Conservation (phyloP, 2,329 filamentous ascomycete species). For the Domatiomyces globalis region DNA sequence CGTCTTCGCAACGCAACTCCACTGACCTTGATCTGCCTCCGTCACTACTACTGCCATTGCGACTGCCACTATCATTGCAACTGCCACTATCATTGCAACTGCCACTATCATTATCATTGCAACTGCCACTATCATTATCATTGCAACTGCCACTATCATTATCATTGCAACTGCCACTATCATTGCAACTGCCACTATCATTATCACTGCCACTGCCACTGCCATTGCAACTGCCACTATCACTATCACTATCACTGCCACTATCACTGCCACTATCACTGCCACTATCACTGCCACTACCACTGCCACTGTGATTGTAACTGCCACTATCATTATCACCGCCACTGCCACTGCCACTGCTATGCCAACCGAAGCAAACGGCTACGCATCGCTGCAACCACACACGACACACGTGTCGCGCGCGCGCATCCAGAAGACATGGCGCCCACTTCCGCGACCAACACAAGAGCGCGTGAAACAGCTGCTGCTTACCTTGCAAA, state of each 20-base stretch:
- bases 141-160: not conserved
- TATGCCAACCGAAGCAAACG: not conserved
- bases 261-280: not conserved
- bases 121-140: not conserved
- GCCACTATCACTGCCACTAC: too few species aligned
- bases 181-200: too few species aligned
- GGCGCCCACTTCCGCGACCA: constrained; percentile 30
- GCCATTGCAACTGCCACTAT: not conserved
- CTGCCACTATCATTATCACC: not conserved
- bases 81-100: too few species aligned
- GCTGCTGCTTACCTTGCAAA: constrained; percentile 29
- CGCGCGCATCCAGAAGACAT: constrained; percentile 29
- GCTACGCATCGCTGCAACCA: not conserved
- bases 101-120: too few species aligned
- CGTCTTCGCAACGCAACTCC: too few species aligned
- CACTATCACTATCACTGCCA: too few species aligned
- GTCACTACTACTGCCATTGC: too few species aligned
- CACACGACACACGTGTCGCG: not conserved
- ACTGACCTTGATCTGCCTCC: too few species aligned
- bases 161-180: too few species aligned
- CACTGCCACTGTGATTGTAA: too few species aligned
- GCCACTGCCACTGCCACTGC: not conserved
- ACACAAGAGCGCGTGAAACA: constrained; percentile 30
- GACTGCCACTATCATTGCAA: too few species aligned
- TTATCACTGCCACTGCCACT: not conserved